Evolutionary conservation across 192 early-diverging fungal genomes (phyloP).

Genomic region (Rhizoclosmatium sp.): DNA sequence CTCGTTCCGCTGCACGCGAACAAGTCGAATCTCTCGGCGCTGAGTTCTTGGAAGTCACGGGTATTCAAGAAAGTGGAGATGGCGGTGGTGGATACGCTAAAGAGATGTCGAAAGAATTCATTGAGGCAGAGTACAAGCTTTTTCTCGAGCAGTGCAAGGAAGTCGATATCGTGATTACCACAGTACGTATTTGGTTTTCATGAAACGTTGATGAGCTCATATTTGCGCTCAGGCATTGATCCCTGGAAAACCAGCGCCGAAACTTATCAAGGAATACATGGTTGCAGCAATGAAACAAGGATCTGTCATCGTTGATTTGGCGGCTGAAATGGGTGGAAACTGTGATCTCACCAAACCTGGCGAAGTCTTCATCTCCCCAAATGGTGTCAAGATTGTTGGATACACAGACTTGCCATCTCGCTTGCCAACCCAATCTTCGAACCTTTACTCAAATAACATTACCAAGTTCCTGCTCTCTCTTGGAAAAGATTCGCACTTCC

Average conservation of each 20-base stretch:
- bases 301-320: slow-evolving; percentile 47
- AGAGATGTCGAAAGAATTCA: slow-evolving; percentile 45
- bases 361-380: slow-evolving; percentile 31
- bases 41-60: slow-evolving; percentile 44
- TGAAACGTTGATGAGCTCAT: background rate
- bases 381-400: slow-evolving; percentile 47
- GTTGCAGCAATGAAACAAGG: slow-evolving; percentile 47
- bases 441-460: slow-evolving; percentile 53
- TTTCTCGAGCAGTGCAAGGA: slow-evolving; percentile 43
- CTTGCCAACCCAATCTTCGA: slow-evolving; percentile 49
- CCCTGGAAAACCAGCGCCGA: slow-evolving; percentile 48
- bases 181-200: slow-evolving; percentile 11
- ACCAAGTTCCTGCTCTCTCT: slow-evolving; percentile 48
- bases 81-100: slow-evolving; percentile 48
- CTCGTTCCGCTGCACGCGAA: slow-evolving; percentile 41
- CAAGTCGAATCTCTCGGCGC: slow-evolving; percentile 46
- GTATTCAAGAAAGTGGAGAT: slow-evolving; percentile 39
- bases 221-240: slow-evolving; percentile 38
- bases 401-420: slow-evolving; percentile 48
- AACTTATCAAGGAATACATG: slow-evolving; percentile 45
- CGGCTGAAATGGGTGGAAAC: slow-evolving; percentile 50
- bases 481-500: slow-evolving; percentile 20
- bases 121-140: slow-evolving; percentile 41
- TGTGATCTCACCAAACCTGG: slow-evolving; percentile 47
- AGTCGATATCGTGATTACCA: slow-evolving; percentile 50